A percentile compares a stretch with the other conserved stretches of the same genome.
phyloP scores from a whole-genome alignment of 306 rosid species.

The Medicago arabica region DNA sequence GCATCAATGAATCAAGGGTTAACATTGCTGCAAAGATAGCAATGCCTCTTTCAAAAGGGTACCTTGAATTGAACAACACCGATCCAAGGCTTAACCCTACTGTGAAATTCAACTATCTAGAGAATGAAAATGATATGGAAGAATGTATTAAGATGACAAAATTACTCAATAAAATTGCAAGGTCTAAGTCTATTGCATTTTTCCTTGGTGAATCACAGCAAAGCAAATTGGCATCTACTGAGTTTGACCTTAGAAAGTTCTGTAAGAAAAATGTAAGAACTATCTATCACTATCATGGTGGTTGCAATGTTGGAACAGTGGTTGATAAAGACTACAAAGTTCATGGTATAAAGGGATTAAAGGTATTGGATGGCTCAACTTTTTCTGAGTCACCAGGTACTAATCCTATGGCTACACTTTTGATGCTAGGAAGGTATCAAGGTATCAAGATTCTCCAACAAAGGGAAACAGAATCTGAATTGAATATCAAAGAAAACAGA shows the following conservation, averaged over 20 bases:
- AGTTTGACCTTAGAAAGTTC: conserved; percentile 46
- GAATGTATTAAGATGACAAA: conserved; percentile 59
- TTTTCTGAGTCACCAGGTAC: conserved; percentile 74
- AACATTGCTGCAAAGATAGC: conserved; percentile 71
- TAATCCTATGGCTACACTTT: conserved; percentile 74
- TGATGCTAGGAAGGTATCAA: conserved; percentile 84
- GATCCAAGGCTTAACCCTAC: conserved; percentile 74
- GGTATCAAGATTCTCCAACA: conserved; percentile 65
- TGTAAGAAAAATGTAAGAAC: conserved; percentile 69
- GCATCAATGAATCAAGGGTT: conserved; percentile 57
- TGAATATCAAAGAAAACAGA: conserved; percentile 21
- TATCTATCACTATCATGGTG: conserved; percentile 79
- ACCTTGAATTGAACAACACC: conserved; percentile 55
- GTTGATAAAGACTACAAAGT: conserved; percentile 64
- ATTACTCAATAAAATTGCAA: conserved; percentile 59
- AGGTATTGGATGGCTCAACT: conserved; percentile 76
- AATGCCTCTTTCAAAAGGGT: conserved; percentile 63
- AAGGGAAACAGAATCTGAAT: conserved; percentile 33
- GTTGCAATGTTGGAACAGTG: conserved; percentile 62
- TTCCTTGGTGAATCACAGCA: conserved; percentile 53
- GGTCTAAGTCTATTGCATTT: conserved; percentile 58
- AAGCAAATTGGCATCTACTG: conserved; percentile 41
- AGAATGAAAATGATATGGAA: conserved; percentile 52
- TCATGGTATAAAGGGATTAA: conserved; percentile 56
- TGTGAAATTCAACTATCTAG: conserved; percentile 72